Percentiles rank a stretch among this genome's conserved stretches.
phyloP scores from a whole-genome alignment of 768 basidiomycete genomes.

The Termitomyces sp. region DNA sequence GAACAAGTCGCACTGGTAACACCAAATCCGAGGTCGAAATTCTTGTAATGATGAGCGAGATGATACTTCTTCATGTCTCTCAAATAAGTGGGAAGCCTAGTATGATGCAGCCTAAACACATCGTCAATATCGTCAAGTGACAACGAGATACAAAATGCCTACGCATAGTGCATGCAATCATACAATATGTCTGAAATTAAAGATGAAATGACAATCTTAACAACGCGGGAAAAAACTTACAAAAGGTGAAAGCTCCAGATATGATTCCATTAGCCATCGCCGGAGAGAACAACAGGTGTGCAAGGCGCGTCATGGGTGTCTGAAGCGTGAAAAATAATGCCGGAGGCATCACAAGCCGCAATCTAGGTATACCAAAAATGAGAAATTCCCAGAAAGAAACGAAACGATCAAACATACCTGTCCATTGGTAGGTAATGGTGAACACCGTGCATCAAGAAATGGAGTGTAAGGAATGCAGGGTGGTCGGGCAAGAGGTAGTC shows the following conservation, averaged over 20 bases:
- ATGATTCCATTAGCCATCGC: slow-evolving; percentile 90
- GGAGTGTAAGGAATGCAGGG: slow-evolving; percentile 72
- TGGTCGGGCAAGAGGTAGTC: slow-evolving; percentile 83
- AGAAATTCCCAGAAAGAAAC: neutral
- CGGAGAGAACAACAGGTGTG: slow-evolving; percentile 73
- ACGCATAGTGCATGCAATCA: slow-evolving; percentile 92
- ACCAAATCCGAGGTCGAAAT: slow-evolving; percentile 95
- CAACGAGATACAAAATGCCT: slow-evolving; percentile 22
- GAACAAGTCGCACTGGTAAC: slow-evolving; percentile 67
- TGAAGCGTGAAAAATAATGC: slow-evolving; percentile 70
- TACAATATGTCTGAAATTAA: slow-evolving; percentile 62
- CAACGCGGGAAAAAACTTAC: slow-evolving; percentile 34
- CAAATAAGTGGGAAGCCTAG: slow-evolving; percentile 79
- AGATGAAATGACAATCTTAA: neutral
- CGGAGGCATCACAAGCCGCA: slow-evolving; percentile 98
- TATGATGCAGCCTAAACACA: slow-evolving; percentile 67
- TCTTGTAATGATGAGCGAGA: slow-evolving; percentile 96
- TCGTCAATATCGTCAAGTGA: neutral
- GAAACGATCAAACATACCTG: slow-evolving; percentile 38
- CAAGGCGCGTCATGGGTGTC: slow-evolving; percentile 83
- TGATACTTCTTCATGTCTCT: slow-evolving; percentile 96
- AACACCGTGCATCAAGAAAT: slow-evolving; percentile 92
- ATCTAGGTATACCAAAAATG: slow-evolving; percentile 28
- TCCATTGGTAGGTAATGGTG: slow-evolving; percentile 99
- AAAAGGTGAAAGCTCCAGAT: slow-evolving; percentile 73